Conservation (phyloP, 2,329 filamentous ascomycete species). For the Calonectria pseudoturangicola region DNA sequence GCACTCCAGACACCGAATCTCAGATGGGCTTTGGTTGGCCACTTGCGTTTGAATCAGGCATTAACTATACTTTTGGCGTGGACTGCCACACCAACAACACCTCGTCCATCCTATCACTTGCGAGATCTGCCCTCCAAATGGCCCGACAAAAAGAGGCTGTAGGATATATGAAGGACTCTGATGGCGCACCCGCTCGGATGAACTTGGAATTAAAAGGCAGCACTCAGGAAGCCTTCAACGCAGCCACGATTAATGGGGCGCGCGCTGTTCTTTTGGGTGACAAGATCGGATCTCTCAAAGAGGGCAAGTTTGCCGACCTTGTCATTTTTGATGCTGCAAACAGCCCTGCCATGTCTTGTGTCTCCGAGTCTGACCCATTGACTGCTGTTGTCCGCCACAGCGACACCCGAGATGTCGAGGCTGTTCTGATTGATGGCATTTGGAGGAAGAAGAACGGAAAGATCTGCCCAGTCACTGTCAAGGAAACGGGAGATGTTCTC, state of each 20-base stretch:
- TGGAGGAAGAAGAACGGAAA: slow-evolving; percentile 38
- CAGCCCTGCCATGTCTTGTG: slow-evolving; percentile 30
- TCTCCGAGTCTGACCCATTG: slow-evolving; percentile 34
- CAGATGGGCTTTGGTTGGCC: slow-evolving; percentile 39
- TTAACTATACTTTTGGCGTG: slow-evolving; percentile 34
- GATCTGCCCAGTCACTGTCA: slow-evolving; percentile 29
- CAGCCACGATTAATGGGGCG: slow-evolving; percentile 34
- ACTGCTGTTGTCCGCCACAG: slow-evolving; percentile 34
- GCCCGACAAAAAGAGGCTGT: slow-evolving; percentile 32
- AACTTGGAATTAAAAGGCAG: slow-evolving; percentile 30
- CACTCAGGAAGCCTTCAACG: slow-evolving; percentile 35
- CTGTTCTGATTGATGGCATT: slow-evolving; percentile 33
- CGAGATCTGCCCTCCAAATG: slow-evolving; percentile 33
- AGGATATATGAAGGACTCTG: slow-evolving; percentile 11
- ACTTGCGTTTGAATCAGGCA: slow-evolving; percentile 22
- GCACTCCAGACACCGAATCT: slow-evolving; percentile 31
- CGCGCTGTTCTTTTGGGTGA: slow-evolving; percentile 37
- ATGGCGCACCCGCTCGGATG: slow-evolving; percentile 26
- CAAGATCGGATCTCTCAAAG: slow-evolving; percentile 34
- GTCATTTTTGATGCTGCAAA: slow-evolving; percentile 33
- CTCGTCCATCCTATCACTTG: slow-evolving; percentile 28
- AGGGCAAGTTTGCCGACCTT: slow-evolving; percentile 34
- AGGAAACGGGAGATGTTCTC: slow-evolving; percentile 27
- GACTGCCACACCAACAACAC: slow-evolving; percentile 37
- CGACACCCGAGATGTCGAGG: slow-evolving; percentile 33